Conservation (phyloP, 176 grass and related monocot species). For the Phoenix dactylifera region DNA sequence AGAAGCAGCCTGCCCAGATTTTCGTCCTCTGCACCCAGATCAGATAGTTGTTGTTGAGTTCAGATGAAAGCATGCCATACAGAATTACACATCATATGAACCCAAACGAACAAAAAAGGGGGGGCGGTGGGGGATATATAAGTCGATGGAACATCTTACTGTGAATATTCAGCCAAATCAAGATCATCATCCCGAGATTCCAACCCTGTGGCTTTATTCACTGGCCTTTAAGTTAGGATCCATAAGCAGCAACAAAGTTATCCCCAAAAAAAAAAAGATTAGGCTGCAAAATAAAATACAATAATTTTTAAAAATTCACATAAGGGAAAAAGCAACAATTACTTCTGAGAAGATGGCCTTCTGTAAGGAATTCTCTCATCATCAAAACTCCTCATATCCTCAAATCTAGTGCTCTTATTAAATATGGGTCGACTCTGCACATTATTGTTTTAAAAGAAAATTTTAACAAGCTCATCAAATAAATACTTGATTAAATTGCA, state of each 20-base stretch:
- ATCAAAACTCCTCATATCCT: conserved; percentile 80
- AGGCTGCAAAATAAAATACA: no score
- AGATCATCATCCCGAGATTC: conserved; percentile 77
- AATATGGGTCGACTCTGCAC: conserved; percentile 95
- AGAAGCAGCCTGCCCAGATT: conserved; percentile 42
- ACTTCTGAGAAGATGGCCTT: conserved; percentile 69
- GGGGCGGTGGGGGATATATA: no score
- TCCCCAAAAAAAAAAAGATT: background rate
- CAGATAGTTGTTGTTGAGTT: no score
- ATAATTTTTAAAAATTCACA: no score
- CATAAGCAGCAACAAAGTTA: conserved; percentile 8
- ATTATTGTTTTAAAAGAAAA: conserved; percentile 3
- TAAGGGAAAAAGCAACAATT: background rate
- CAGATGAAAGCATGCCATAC: no score
- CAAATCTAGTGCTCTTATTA: conserved; percentile 94
- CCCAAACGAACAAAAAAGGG: no score
- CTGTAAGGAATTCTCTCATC: conserved; percentile 71
- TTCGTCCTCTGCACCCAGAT: conserved; percentile 28
- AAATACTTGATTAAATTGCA: no score
- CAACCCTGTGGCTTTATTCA: conserved; percentile 44
- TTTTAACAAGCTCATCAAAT: no score
- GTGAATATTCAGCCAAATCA: conserved; percentile 67
- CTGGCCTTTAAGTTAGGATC: conserved; percentile 37
- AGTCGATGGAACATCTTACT: conserved; percentile 34
- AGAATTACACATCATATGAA: no score